Base-by-base conservation (phyloP, 352 stramenopile species). In the Globisporangium viniferum region DNA sequence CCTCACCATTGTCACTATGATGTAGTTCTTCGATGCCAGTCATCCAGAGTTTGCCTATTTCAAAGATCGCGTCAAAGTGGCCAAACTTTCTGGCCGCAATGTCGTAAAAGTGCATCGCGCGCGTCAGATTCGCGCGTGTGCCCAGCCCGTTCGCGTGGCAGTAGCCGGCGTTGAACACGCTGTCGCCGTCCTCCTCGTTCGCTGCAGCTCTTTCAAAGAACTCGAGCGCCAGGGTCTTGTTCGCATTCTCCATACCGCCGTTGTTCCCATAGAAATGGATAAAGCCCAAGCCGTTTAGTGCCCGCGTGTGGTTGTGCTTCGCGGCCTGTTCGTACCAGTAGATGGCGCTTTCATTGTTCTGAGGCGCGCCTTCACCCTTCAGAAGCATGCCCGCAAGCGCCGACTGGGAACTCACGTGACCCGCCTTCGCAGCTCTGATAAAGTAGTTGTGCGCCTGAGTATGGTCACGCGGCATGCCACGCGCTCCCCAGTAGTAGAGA, bases 151-250 rank as follows among this genome's bases (percentile, higher is more conserved):
- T 60, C 0, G 82, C 80, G 53, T 95, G 70, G 60, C 90, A 97
- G 70, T 94, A 92, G 0, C 86, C 92, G 1, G 91, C 84, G 62
- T 98, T 98, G 62, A 97, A 98, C 2, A 97, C 61, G n/a, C 88
- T 96, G 68, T 98, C 92, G 0, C 85, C 90, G 55, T 97, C 91
- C 51, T 85, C 77, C 58, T 88, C 59, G 33, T 93, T 92, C 33
- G 67, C 68, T 3, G 91, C 89, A n/a, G 91, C 89, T 44, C 76
- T 74, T 62, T 96, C 79, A 74, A 98, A 98, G 49, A 88, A 89
- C 60, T 82, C 74, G 14, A 96, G 79, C 24, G 90, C 92, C 54
- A 78, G 72, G 9, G 83, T 86, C 62, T 92, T 85, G 76, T 97
- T 97, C 67, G 10, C 35, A 10, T 15, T 41, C 12, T 92, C 76